Percentiles rank a stretch among this genome's conserved stretches.
Conservation (phyloP, 805 yeast genomes). For the Kluyveromyces nonfermentans region DNA sequence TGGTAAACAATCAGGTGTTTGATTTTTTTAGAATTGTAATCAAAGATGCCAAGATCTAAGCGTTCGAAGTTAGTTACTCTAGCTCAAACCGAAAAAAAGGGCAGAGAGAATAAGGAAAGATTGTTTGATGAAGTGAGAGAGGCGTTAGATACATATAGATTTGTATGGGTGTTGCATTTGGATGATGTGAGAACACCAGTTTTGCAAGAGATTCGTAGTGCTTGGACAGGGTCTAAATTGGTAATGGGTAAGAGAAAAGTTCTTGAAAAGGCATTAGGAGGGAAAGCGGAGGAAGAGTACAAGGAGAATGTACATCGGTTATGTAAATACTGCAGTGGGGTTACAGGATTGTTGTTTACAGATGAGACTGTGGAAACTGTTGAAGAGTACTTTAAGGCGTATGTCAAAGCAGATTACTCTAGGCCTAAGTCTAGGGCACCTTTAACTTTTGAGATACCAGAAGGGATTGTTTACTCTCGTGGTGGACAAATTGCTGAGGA, state of each 20-base stretch:
- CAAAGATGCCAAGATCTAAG: conserved; percentile 86
- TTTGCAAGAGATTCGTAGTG: conserved; percentile 82
- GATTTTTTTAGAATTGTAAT: not conserved
- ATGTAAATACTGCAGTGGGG: conserved; percentile 57
- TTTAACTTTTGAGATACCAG: conserved; percentile 75
- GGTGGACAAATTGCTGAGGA: conserved; percentile 87
- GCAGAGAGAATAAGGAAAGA: conserved; percentile 83
- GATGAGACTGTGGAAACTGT: conserved; percentile 85
- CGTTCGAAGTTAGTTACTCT: conserved; percentile 93
- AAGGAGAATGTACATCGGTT: conserved; percentile 72
- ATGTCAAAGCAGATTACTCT: conserved; percentile 71
- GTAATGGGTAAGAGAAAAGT: conserved; percentile 90
- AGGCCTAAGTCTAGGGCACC: conserved; percentile 86
- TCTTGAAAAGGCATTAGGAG: conserved; percentile 86
- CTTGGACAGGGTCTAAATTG: conserved; percentile 87
- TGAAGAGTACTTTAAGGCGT: conserved; percentile 74
- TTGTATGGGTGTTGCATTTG: conserved; percentile 76
- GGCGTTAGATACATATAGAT: conserved; percentile 66
- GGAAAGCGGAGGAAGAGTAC: conserved; percentile 80
- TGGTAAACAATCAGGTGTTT: no score
- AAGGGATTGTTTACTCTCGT: conserved; percentile 84
- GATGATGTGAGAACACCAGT: conserved; percentile 95
- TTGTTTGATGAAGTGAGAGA: conserved; percentile 85
- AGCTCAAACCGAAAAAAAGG: conserved; percentile 94
- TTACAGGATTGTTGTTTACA: conserved; percentile 82